Evolutionary conservation across 257 asterid genomes (phyloP).

Genomic region (Schizonepeta tenuifolia): DNA sequence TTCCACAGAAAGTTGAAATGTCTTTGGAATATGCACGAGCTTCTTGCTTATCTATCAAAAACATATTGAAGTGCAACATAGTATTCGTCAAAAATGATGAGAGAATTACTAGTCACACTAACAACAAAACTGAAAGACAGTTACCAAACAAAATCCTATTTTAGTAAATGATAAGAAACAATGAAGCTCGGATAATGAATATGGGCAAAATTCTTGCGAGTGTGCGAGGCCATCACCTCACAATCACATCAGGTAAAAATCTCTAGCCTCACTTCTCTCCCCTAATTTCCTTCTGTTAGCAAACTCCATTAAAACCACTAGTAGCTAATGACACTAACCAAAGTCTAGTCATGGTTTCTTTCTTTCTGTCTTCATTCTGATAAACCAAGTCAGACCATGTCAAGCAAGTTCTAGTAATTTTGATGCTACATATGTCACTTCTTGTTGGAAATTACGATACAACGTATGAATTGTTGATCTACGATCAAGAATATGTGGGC

Average conservation of each 20-base stretch:
- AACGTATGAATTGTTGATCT: background rate
- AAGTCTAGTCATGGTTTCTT: background rate
- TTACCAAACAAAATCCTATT: background rate
- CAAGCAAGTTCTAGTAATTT: background rate
- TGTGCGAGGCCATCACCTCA: background rate
- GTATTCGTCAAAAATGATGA: conserved; percentile 23
- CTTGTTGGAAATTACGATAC: background rate
- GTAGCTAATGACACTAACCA: background rate
- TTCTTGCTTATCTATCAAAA: conserved; percentile 72
- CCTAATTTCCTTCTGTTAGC: background rate
- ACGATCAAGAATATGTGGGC: background rate
- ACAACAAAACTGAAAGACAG: background rate
- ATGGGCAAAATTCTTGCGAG: conserved; percentile 9
- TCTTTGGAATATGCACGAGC: conserved; percentile 82
- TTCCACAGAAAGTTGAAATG: conserved; percentile 90
- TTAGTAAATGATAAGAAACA: conserved; percentile 15
- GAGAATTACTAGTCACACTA: conserved; percentile 5
- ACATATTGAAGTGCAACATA: conserved; percentile 5
- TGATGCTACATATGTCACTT: background rate
- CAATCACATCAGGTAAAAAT: background rate
- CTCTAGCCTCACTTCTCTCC: background rate
- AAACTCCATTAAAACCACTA: conserved; percentile 9
- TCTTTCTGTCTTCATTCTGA: background rate
- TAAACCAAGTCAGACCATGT: conserved; percentile 4
- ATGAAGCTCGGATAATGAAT: background rate